Conservation (phyloP, 805 yeast genomes). For the Pichia scutulata region DNA sequence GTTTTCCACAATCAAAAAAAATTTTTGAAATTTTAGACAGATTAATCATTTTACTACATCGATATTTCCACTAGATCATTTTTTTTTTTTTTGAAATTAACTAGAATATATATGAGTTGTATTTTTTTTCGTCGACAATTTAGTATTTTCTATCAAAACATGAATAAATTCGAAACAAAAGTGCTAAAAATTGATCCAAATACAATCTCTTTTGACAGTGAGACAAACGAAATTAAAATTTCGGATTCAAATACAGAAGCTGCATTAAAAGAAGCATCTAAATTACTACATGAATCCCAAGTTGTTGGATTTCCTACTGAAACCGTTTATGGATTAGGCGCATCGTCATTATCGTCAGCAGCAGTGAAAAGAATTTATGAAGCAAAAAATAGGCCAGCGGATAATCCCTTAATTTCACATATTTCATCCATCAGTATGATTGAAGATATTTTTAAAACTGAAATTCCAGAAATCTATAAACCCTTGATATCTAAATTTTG, state of each 20-base stretch:
- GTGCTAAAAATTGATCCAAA: slow-evolving; percentile 49
- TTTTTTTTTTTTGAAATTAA: too few species aligned
- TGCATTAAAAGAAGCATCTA: slow-evolving; percentile 53
- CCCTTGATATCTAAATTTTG: slow-evolving; percentile 64
- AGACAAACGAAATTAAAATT: slow-evolving; percentile 29
- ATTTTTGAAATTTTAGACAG: too few species aligned
- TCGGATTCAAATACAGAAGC: slow-evolving; percentile 44
- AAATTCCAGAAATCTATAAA: slow-evolving; percentile 62
- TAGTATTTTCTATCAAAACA: background rate
- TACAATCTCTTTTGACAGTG: slow-evolving; percentile 41
- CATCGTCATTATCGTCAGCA: slow-evolving; percentile 66
- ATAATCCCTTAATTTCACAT: slow-evolving; percentile 90
- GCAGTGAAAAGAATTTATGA: slow-evolving; percentile 70
- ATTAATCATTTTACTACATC: too few species aligned
- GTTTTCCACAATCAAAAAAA: too few species aligned
- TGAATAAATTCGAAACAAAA: slow-evolving; percentile 26
- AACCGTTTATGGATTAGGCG: slow-evolving; percentile 95
- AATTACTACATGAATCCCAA: slow-evolving; percentile 38
- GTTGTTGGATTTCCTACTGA: slow-evolving; percentile 95
- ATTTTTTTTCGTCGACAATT: slow-evolving; percentile 1
- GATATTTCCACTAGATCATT: background rate
- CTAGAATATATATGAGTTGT: background rate
- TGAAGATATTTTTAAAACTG: slow-evolving; percentile 44
- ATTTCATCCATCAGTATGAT: slow-evolving; percentile 73
- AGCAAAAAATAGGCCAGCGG: slow-evolving; percentile 92